phyloP scores from a whole-genome alignment of 2,329 filamentous ascomycete genomes.

The Sclerotinia nivalis region DNA sequence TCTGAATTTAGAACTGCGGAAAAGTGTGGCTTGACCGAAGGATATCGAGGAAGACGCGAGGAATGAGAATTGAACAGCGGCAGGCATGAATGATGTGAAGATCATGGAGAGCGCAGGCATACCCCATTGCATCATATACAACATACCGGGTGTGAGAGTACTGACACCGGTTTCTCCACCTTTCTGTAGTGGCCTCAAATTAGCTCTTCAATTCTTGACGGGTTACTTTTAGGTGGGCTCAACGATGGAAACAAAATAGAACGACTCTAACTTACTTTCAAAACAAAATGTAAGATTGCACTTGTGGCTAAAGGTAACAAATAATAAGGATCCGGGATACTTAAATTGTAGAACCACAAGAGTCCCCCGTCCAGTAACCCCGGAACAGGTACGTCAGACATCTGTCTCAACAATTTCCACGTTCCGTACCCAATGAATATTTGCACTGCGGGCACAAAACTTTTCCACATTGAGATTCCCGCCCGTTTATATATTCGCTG shows the following conservation, averaged over 20 bases:
- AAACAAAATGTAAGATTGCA: constrained; percentile 53
- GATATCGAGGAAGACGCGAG: constrained; percentile 46
- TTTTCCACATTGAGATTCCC: constrained; percentile 54
- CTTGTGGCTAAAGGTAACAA: constrained; percentile 68
- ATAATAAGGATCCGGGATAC: constrained; percentile 73
- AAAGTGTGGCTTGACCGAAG: constrained; percentile 47
- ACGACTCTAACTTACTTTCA: constrained; percentile 34
- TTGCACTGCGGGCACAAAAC: constrained; percentile 60
- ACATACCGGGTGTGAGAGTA: constrained; percentile 40
- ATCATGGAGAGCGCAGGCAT: constrained; percentile 55
- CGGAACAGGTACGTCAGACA: constrained; percentile 78
- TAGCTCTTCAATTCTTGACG: background rate
- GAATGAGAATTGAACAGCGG: constrained; percentile 65
- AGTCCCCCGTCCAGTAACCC: constrained; percentile 69
- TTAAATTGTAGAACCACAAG: constrained; percentile 79
- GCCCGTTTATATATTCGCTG: constrained; percentile 52
- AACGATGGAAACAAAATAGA: background rate
- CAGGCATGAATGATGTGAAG: constrained; percentile 51
- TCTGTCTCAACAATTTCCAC: constrained; percentile 74
- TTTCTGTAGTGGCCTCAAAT: constrained; percentile 38
- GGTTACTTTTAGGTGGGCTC: background rate
- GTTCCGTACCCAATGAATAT: constrained; percentile 76
- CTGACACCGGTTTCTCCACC: constrained; percentile 52
- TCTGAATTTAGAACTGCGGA: constrained; percentile 47
- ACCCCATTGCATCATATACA: constrained; percentile 47